A percentile compares a stretch with the other conserved stretches of the same genome.
phyloP scores from a whole-genome alignment of 768 basidiomycete genomes.

The Lactifluus piperatus region DNA sequence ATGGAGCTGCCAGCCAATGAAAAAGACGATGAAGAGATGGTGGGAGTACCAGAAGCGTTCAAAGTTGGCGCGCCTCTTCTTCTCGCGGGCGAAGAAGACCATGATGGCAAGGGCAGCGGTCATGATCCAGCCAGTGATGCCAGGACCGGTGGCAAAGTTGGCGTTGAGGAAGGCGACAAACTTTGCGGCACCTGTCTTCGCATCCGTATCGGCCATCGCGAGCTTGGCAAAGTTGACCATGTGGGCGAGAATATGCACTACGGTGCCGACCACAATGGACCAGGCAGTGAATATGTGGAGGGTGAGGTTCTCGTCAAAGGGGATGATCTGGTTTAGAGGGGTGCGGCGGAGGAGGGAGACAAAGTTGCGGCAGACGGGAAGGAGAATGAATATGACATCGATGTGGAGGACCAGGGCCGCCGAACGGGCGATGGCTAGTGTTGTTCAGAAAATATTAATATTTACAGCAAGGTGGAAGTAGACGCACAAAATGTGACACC shows the following conservation, averaged over 20 bases:
- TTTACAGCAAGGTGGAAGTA: background rate
- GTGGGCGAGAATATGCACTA: constrained; percentile 75
- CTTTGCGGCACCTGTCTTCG: constrained; percentile 44
- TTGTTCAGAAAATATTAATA: background rate
- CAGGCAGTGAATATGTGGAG: constrained; percentile 89
- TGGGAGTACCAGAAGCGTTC: constrained; percentile 88
- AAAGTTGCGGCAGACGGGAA: constrained; percentile 94
- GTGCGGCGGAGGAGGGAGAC: constrained; percentile 83
- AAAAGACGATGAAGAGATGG: constrained; percentile 88
- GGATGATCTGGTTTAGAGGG: constrained; percentile 76
- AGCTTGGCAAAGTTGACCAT: constrained; percentile 77
- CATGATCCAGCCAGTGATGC: constrained; percentile 86
- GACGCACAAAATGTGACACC: constrained; percentile 68
- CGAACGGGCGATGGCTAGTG: constrained; percentile 70
- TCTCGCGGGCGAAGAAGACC: constrained; percentile 82
- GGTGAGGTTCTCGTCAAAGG: constrained; percentile 88
- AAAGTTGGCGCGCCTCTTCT: constrained; percentile 65
- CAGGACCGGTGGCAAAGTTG: constrained; percentile 81
- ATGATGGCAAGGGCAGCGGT: constrained; percentile 61
- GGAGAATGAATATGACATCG: constrained; percentile 87
- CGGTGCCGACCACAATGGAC: constrained; percentile 73
- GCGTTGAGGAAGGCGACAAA: constrained; percentile 62
- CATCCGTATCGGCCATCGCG: constrained; percentile 45
- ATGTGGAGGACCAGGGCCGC: constrained; percentile 88
- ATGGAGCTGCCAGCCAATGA: constrained; percentile 90